Evolutionary conservation across 148 eudicot species (phyloP).

Genomic region (Vaccinium corymbosum): DNA sequence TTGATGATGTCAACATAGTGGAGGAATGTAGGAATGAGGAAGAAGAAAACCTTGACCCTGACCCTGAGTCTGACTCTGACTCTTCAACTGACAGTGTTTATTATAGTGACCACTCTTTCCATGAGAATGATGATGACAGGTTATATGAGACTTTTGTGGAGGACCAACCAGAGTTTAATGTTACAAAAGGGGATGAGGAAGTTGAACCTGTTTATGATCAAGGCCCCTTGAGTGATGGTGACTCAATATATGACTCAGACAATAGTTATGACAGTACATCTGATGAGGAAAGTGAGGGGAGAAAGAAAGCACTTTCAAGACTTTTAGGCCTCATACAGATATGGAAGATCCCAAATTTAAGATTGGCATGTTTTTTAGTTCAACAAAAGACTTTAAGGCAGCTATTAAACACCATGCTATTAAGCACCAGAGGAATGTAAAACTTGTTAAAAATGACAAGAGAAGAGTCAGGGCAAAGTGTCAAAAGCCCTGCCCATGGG

Average conservation of each 20-base stretch:
- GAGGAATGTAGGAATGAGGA: too few species aligned
- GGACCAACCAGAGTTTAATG: neutral
- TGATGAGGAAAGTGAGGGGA: neutral
- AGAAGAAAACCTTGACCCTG: too few species aligned
- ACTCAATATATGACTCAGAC: neutral
- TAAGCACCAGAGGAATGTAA: neutral
- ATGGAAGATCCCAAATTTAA: neutral
- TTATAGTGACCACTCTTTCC: neutral
- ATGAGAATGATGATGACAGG: neutral
- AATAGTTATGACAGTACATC: neutral
- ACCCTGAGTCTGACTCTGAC: neutral
- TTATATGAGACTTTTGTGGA: neutral
- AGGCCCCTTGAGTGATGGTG: neutral
- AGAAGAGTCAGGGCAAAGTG: neutral
- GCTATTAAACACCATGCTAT: neutral
- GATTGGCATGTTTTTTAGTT: neutral
- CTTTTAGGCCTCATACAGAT: neutral
- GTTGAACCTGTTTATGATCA: neutral
- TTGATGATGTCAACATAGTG: neutral
- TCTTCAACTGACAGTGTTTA: neutral
- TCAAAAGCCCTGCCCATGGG: neutral
- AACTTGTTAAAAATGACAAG: neutral
- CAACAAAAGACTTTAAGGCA: neutral
- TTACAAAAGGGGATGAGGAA: neutral
- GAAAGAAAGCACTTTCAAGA: neutral